Conservation (phyloP, 2,329 filamentous ascomycete genomes). For the Teratosphaeria zuluensis region DNA sequence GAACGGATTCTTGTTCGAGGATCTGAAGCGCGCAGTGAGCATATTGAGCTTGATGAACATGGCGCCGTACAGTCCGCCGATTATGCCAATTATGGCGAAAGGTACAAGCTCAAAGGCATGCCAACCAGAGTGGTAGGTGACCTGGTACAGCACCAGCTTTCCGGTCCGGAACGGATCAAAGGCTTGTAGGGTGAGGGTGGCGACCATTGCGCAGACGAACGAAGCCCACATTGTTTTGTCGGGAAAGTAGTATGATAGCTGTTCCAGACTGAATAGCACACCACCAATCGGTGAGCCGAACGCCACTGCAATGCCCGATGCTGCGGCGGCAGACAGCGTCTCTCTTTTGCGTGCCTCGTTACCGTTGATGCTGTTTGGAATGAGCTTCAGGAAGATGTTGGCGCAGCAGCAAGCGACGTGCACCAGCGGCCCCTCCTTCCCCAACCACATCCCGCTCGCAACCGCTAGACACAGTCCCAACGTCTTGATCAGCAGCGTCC, state of each 20-base stretch:
- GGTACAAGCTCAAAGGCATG: constrained; percentile 89
- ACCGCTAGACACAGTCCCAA: constrained; percentile 83
- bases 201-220: constrained; percentile 99
- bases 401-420: constrained; percentile 96
- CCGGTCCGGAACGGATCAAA: constrained; percentile 92
- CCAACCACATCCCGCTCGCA: constrained; percentile 89
- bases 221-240: constrained; percentile 99
- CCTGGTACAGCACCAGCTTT: constrained; percentile 91
- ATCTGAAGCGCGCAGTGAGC: constrained; percentile 71
- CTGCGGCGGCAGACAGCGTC: constrained; percentile 82
- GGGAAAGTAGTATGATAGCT: constrained; percentile 94
- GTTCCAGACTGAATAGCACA: constrained; percentile 93
- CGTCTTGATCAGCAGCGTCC: constrained; percentile 85
- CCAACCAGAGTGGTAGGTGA: constrained; percentile 85
- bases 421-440: constrained; percentile 90
- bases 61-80: constrained; percentile 89
- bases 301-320: constrained; percentile 84
- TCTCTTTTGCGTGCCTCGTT: constrained; percentile 96
- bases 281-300: constrained; percentile 92
- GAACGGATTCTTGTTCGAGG: constrained; percentile 51
- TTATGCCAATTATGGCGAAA: constrained; percentile 73
- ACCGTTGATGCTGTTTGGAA: constrained; percentile 58
- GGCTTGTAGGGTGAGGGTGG: constrained; percentile 82
- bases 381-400: constrained; percentile 86
- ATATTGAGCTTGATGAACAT: constrained; percentile 95